phyloP scores from a whole-genome alignment of 768 basidiomycete species.

The Podaxis rugospora region DNA sequence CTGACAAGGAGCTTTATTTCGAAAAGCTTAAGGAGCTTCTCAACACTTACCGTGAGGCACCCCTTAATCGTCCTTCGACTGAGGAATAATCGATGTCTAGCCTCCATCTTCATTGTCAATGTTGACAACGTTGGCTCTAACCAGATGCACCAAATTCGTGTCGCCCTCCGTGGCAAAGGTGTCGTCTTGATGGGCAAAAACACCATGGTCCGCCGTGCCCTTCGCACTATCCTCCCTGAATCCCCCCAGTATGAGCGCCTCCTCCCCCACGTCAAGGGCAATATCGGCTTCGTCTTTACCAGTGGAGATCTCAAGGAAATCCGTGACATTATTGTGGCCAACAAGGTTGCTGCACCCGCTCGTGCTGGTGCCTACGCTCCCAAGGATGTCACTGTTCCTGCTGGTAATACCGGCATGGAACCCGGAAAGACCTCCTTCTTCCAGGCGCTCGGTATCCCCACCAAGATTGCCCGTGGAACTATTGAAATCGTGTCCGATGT shows the following conservation, averaged over 20 bases:
- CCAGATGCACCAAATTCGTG: conserved; percentile 99
- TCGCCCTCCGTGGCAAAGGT: conserved; percentile 93
- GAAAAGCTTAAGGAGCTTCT: conserved; percentile 91
- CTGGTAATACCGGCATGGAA: conserved; percentile 99
- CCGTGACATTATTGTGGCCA: conserved; percentile 88
- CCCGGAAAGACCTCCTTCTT: conserved; percentile 99
- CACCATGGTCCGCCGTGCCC: conserved; percentile 99
- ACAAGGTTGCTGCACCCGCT: conserved; percentile 98
- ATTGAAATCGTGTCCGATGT: conserved; percentile 99
- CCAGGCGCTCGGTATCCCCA: conserved; percentile 99
- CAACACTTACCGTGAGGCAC: conserved; percentile 74
- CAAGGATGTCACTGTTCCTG: conserved; percentile 87
- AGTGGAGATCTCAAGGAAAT: conserved; percentile 87
- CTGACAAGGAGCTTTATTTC: conserved; percentile 91
- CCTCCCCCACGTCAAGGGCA: conserved; percentile 92
- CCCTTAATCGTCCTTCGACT: neutral
- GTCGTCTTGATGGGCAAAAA: conserved; percentile 99
- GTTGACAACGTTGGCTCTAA: conserved; percentile 99
- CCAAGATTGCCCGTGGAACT: conserved; percentile 99
- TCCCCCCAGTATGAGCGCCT: conserved; percentile 94
- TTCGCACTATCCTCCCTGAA: conserved; percentile 87
- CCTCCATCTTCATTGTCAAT: conserved; percentile 98
- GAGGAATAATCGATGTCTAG: conserved; percentile 35
- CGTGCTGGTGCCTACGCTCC: conserved; percentile 97
- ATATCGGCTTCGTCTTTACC: conserved; percentile 99